Conservation (phyloP, 2,329 filamentous ascomycete genomes). For the Claviceps africana region DNA sequence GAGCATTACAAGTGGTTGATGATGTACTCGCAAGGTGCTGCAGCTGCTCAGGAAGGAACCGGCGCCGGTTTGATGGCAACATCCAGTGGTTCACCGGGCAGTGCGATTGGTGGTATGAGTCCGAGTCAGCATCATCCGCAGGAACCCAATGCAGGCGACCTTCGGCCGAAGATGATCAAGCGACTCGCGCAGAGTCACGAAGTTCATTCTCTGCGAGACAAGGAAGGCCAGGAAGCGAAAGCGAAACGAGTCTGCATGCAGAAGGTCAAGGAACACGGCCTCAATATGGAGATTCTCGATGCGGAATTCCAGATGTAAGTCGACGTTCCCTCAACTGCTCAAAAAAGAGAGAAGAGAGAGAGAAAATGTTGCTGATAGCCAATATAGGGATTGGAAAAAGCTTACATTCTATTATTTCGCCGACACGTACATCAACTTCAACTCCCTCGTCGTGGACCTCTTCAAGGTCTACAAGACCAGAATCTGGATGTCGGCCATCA, state of each 20-base stretch:
- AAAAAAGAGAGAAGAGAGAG: neutral
- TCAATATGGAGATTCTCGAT: conserved; percentile 98
- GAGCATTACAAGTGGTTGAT: conserved; percentile 98
- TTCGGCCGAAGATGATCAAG: conserved; percentile 95
- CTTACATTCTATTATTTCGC: conserved; percentile 98
- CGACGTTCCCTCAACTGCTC: neutral
- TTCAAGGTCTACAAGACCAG: conserved; percentile 99
- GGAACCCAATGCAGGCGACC: conserved; percentile 56
- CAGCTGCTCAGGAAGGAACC: conserved; percentile 44
- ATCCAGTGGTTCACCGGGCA: conserved; percentile 49
- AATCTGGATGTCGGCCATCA: conserved; percentile 99
- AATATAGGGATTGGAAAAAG: conserved; percentile 86
- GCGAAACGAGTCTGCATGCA: conserved; percentile 94
- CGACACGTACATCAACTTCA: conserved; percentile 97
- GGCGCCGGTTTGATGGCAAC: conserved; percentile 50
- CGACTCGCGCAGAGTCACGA: conserved; percentile 85
- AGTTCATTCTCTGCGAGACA: conserved; percentile 76
- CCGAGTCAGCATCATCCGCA: conserved; percentile 60
- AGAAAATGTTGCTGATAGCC: conserved; percentile 7
- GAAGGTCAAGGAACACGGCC: conserved; percentile 84
- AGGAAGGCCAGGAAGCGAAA: conserved; percentile 95
- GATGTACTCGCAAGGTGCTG: conserved; percentile 85
- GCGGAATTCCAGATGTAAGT: conserved; percentile 96
- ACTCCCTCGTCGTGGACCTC: conserved; percentile 86
- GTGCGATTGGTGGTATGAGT: conserved; percentile 66